phyloP scores from a whole-genome alignment of 140 eudicot genomes.

The Erigeron philadelphicus region DNA sequence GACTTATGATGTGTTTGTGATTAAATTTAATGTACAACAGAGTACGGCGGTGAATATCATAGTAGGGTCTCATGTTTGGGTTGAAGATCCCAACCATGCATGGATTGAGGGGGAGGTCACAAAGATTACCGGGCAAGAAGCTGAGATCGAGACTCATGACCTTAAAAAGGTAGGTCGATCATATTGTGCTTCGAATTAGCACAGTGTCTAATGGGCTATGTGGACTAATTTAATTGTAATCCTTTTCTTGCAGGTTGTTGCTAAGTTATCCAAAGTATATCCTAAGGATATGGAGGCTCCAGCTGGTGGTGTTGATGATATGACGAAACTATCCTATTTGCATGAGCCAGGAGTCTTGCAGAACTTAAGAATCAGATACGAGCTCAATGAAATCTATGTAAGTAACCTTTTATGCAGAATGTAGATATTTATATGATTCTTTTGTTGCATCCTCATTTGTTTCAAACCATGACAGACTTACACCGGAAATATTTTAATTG shows the following conservation, averaged over 20 bases:
- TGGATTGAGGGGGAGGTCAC: slow-evolving; percentile 79
- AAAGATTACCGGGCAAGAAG: slow-evolving; percentile 65
- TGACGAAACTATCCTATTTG: slow-evolving; percentile 90
- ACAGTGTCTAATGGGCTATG: not conserved
- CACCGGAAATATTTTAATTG: slow-evolving; percentile 92
- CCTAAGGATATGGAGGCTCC: slow-evolving; percentile 98
- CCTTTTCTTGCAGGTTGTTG: slow-evolving; percentile 54
- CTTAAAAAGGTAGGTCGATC: slow-evolving; percentile 55
- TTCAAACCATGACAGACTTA: slow-evolving; percentile 62
- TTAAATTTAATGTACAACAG: slow-evolving; percentile 38
- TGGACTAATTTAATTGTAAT: slow-evolving; percentile 7
- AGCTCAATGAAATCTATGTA: slow-evolving; percentile 96
- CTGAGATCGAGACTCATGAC: slow-evolving; percentile 55
- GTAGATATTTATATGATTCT: not conserved
- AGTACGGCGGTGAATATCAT: slow-evolving; percentile 78
- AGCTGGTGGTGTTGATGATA: slow-evolving; percentile 98
- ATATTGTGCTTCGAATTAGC: not conserved
- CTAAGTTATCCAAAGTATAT: slow-evolving; percentile 65
- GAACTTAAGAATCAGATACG: slow-evolving; percentile 78
- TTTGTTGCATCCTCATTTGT: slow-evolving; percentile 17
- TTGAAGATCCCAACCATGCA: slow-evolving; percentile 61
- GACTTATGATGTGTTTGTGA: not conserved
- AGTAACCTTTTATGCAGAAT: slow-evolving; percentile 16
- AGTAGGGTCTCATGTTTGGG: slow-evolving; percentile 89
- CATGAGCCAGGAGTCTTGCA: slow-evolving; percentile 96